Percentiles rank a stretch among this genome's conserved stretches.
phyloP scores from a whole-genome alignment of 495 filamentous ascomycete genomes.

The Aspergillus hancockii region DNA sequence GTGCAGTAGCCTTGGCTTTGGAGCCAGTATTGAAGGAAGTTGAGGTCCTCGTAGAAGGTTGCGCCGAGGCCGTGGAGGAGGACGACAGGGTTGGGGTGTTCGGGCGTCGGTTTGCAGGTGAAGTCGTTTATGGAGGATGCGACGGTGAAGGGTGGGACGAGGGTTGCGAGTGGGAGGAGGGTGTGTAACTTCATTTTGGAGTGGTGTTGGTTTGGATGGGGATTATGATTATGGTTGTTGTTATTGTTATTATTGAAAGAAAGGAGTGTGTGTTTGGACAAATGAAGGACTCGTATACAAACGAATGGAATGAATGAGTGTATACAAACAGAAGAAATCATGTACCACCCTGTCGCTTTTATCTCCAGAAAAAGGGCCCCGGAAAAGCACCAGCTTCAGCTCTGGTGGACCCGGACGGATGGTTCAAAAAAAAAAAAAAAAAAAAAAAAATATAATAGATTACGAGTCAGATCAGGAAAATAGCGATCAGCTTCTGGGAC shows the following conservation, averaged over 20 bases:
- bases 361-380: neutral
- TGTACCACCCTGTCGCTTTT: too few species aligned
- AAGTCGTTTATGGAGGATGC: slow-evolving; percentile 40
- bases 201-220: neutral
- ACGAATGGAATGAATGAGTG: neutral
- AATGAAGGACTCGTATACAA: neutral
- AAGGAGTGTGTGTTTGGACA: neutral
- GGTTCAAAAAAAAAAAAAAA: neutral
- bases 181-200: slow-evolving; percentile 25
- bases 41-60: slow-evolving; percentile 52
- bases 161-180: slow-evolving; percentile 3
- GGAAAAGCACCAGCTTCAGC: neutral
- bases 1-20: slow-evolving; percentile 53
- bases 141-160: slow-evolving; percentile 13
- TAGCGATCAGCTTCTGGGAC: neutral
- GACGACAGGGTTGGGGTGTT: slow-evolving; percentile 49
- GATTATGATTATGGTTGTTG: too few species aligned
- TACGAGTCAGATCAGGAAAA: neutral
- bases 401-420: neutral
- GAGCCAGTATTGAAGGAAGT: slow-evolving; percentile 53
- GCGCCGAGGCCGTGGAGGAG: slow-evolving; percentile 56
- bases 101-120: slow-evolving; percentile 32
- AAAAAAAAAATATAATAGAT: neutral
- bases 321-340: neutral
- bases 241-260: neutral